Base-by-base conservation (phyloP, 768 basidiomycete genomes). In the Pholiota microspora region DNA sequence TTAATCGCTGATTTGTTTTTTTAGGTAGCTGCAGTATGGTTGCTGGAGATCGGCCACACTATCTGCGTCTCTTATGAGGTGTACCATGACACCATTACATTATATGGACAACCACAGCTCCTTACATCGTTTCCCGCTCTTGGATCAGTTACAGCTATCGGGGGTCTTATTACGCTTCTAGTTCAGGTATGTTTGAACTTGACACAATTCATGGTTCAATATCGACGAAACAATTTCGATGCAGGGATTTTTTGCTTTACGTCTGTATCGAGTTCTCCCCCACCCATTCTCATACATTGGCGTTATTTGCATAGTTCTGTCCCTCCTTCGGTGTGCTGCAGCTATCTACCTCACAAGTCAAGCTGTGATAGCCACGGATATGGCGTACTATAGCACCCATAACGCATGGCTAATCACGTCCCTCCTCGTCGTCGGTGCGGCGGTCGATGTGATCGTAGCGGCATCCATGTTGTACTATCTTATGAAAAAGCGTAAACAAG, bases 141-240 rank as follows among this genome's bases (percentile, higher is more conserved):
- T 34, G 55, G 62, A n/a, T 45, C 64, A 2, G 58, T 59, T 8
- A 59, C 64, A 2, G 54, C 68, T 4, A 57, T 70, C 16, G 69
- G 69, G n/a, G 67, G 64, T 1, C n/a, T 60, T 6, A 68, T 71
- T 7, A 71, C 69, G 2, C 50, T 67, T 23, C 54, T 64, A 15
- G 67, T 68, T 7, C 69, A 73, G 59, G 67, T 69, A 29, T 55
- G n/a, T n/a, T n/a, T n/a, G n/a, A n/a, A n/a, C n/a, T n/a, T n/a
- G n/a, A n/a, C n/a, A n/a, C n/a, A n/a, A n/a, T n/a, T n/a, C n/a
- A n/a, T n/a, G n/a, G n/a, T n/a, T n/a, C n/a, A n/a, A n/a, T n/a
- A n/a, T n/a, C n/a, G n/a, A n/a, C n/a, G n/a, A n/a, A n/a, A n/a
- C n/a, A n/a, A n/a, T n/a, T n/a, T n/a, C n/a, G n/a, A 13, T n/a